Base-by-base conservation (phyloP, 176 grass and related monocot species). In the Hyparrhenia diplandra region DNA sequence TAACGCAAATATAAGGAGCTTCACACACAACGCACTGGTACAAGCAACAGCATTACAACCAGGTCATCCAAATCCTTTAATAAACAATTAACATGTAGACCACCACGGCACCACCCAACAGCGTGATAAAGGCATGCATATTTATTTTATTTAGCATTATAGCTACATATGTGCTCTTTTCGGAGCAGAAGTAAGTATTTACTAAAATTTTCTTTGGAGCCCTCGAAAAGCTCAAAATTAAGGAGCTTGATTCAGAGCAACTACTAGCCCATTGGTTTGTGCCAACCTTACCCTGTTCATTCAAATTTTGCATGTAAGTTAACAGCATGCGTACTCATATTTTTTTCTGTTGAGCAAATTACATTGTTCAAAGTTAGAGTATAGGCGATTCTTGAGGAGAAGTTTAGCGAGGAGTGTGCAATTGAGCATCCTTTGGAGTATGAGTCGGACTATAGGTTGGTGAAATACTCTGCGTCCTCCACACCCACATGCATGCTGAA, bases 361-460 rank as follows among this genome's bases (percentile, higher is more conserved):
- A 49, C 43, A 31, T 70, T 63, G 41, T 4, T 43, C 40, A 55
- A 71, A 35, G 77, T 63, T 47, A 24, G 14, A 71, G 46, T 14
- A 59, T 18, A 21, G 5, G 55, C 57, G 57, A 71, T 57, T 80
- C 77, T 85, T 76, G 8, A 36, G 40, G 34, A 30, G 23, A 85
- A 77, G 23, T 41, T 71, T 58, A 65, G 54, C 71, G 35, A 89
- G 64, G 77, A 36, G 55, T 85, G 87, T 71, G 20, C 2, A 71
- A 28, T 13, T 75, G 41, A 30, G 54, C 28, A 64, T 81, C 43
- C 42, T 36, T 69, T 76, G 55, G 82, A 76, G 54, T 89, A 71
- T 24, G 59, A 35, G 21, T 39, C 69, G 71, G 82, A 42, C 55
- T 12, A 54, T 70, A 69, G 62, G 13, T 17, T 69, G 52, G 62